Base-by-base conservation (phyloP, 805 yeast genomes). In the Zygoascus bituminiphila region DNA sequence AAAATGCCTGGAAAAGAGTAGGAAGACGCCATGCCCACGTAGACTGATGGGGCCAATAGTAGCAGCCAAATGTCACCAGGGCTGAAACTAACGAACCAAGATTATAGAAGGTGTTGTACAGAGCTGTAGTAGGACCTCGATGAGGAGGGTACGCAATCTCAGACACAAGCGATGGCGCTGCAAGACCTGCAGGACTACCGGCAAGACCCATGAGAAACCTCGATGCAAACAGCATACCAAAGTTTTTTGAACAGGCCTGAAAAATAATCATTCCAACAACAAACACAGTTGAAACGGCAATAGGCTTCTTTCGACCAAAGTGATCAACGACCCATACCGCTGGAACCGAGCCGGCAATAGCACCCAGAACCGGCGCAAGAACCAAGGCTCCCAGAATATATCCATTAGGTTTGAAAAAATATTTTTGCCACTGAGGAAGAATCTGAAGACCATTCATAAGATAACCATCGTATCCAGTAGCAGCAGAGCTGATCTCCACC, bases 181-280 rank as follows among this genome's bases (percentile, higher is more conserved):
- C 29, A 35, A 36, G 7, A 2, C 5, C 20, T 12, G 79, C 76
- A 61, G 82, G 64, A 52, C 89, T 88, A 51, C 79, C 81, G 57
- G 88, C 91, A 46, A 82, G 56, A 55, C 91, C 87, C 17, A 83
- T 76, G 23, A 79, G 60, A 42, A 81, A 77, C 69, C 93, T 76
- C 24, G 84, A 88, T 53, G 81, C 66, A 46, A 84, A 77, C 51
- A 84, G 78, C 62, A 47, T 82, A 87, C 41, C 84, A 87, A 53
- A 79, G 64, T 43, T 61, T 59, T 61, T 60, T 54, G 56, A 51
- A 50, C n/a, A 46, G 44, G 62, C 74, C 62, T 57, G 70, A 72
- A 19, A 86, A 19, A 76, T 54, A 8, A 84, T 75, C 58, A 88
- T 87, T 39, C 80, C 47, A 35, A 75, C 71, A 54, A 82, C 74